phyloP scores from a whole-genome alignment of 1,139 yeast genomes.

The Petasospora rhodanensis region DNA sequence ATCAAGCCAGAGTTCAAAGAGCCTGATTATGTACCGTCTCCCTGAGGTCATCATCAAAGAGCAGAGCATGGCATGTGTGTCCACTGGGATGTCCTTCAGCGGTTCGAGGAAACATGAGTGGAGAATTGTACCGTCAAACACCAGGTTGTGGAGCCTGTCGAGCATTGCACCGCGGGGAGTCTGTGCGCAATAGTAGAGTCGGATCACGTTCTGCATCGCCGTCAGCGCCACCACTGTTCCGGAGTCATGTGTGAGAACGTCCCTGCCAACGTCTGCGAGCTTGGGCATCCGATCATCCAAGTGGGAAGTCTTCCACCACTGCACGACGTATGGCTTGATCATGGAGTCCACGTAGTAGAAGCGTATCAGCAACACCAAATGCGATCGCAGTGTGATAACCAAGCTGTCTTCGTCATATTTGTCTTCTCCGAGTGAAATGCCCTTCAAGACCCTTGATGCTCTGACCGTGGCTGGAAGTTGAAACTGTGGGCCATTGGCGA shows the following conservation, averaged over 20 bases:
- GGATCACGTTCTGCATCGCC: conserved; percentile 35
- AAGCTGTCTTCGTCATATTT: conserved; percentile 37
- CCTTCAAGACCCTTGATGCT: conserved; percentile 34
- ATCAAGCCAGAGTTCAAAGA: conserved; percentile 40
- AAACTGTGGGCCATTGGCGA: conserved; percentile 33
- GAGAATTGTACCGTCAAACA: conserved; percentile 39
- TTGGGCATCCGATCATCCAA: conserved; percentile 21
- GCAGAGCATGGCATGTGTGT: conserved; percentile 34
- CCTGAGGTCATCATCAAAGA: conserved; percentile 33
- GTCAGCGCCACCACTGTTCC: conserved; percentile 40
- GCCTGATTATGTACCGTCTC: conserved; percentile 35
- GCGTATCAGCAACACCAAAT: conserved; percentile 37
- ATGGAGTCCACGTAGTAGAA: conserved; percentile 26
- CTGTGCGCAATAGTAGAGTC: conserved; percentile 36
- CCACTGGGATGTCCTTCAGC: conserved; percentile 6
- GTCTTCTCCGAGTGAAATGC: conserved; percentile 16
- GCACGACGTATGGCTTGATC: conserved; percentile 44
- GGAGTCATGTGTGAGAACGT: conserved; percentile 33
- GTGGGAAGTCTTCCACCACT: conserved; percentile 43
- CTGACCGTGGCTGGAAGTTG: conserved; percentile 36
- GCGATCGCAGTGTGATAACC: conserved; percentile 39
- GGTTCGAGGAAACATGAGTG: conserved; percentile 44
- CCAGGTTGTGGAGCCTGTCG: conserved; percentile 37
- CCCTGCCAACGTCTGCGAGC: conserved; percentile 34
- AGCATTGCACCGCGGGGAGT: conserved; percentile 37